Percentiles rank a stretch among this genome's conserved stretches.
Conservation (phyloP, 441 rosid species). For the Syzygium syzygioides region DNA sequence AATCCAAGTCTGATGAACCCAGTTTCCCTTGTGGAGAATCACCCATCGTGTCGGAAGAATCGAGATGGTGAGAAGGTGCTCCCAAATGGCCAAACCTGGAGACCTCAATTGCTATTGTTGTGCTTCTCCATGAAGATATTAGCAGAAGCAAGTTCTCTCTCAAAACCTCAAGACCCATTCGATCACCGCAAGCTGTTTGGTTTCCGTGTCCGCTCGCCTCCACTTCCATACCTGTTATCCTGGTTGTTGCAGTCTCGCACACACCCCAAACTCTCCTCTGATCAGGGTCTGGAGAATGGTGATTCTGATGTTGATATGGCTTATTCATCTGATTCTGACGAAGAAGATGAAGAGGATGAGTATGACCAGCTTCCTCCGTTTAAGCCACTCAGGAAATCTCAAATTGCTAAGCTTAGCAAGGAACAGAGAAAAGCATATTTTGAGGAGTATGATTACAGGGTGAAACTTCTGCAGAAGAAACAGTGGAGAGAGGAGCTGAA, state of each 20-base stretch:
- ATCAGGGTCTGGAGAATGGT: slow-evolving; percentile 68
- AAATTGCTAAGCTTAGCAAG: slow-evolving; percentile 57
- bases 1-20: slow-evolving; percentile 88
- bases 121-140: slow-evolving; percentile 75
- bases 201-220: slow-evolving; percentile 71
- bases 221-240: slow-evolving; percentile 82
- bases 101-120: slow-evolving; percentile 65
- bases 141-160: slow-evolving; percentile 74
- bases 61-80: slow-evolving; percentile 83
- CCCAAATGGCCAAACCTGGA: slow-evolving; percentile 93
- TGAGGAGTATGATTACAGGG: slow-evolving; percentile 82
- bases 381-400: slow-evolving; percentile 66
- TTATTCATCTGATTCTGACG: slow-evolving; percentile 72
- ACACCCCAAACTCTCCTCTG: slow-evolving; percentile 70
- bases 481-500: slow-evolving; percentile 72
- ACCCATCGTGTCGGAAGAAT: slow-evolving; percentile 75
- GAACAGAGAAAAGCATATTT: slow-evolving; percentile 64
- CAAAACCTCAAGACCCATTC: slow-evolving; percentile 73
- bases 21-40: slow-evolving; percentile 86
- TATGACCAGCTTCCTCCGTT: slow-evolving; percentile 96
- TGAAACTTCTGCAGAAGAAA: slow-evolving; percentile 69
- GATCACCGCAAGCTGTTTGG: slow-evolving; percentile 85
- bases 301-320: slow-evolving; percentile 83
- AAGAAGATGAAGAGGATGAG: slow-evolving; percentile 84
- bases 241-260: slow-evolving; percentile 86